Percentiles rank a stretch among this genome's conserved stretches.
Conservation (phyloP, 257 asterid genomes). For the Leptodermis oblonga region DNA sequence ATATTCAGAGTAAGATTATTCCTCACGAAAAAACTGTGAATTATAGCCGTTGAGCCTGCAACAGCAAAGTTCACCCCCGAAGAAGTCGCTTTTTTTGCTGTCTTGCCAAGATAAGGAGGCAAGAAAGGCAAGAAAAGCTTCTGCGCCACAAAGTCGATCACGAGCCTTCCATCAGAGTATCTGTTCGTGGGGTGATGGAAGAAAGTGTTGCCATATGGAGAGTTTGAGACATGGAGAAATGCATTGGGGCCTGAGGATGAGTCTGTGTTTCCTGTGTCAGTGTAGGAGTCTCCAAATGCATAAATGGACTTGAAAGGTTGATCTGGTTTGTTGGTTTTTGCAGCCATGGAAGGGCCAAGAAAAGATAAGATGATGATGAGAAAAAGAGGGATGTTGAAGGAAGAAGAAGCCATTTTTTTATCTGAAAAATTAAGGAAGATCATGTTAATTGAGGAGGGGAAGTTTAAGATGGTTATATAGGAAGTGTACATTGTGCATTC, state of each 20-base stretch:
- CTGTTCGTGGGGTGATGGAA: conserved; percentile 86
- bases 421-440: too few relatives aligned
- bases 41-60: conserved; percentile 69
- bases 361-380: conserved; percentile 5
- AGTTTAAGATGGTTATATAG: not conserved
- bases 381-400: not conserved
- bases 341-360: conserved; percentile 1
- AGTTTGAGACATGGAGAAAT: conserved; percentile 66
- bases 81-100: conserved; percentile 24
- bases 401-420: not conserved
- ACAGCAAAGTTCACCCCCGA: conserved; percentile 74
- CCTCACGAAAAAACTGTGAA: conserved; percentile 49
- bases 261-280: conserved; percentile 90
- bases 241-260: conserved; percentile 65
- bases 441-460: not conserved
- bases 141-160: conserved; percentile 64
- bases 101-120: conserved; percentile 44
- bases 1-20: conserved; percentile 53
- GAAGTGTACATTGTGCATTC: not conserved
- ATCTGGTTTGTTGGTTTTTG: conserved; percentile 6
- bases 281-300: conserved; percentile 89
- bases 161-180: conserved; percentile 85
- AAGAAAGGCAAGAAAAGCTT: conserved; percentile 54
- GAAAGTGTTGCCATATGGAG: conserved; percentile 75
- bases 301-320: conserved; percentile 52